Conservation (phyloP, 208 protist genomes). For the Crithidia mellificae region DNA sequence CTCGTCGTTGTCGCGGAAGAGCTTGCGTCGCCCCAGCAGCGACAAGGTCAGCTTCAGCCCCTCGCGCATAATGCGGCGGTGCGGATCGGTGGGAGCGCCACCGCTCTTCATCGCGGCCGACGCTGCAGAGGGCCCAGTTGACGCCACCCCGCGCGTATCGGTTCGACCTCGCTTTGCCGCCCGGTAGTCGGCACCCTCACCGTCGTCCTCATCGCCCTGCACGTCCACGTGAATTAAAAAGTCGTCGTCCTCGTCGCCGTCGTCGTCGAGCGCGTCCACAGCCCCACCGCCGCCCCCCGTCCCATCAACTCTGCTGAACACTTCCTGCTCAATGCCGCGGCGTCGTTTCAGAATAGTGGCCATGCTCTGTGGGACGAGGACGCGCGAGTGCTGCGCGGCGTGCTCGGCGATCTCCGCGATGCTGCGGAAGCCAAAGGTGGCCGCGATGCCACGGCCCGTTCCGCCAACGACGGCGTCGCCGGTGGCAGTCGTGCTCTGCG, state of each 20-base stretch:
- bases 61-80: slow-evolving; percentile 48
- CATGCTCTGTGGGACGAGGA: slow-evolving; percentile 63
- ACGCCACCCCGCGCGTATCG: background rate
- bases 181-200: slow-evolving; percentile 1
- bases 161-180: slow-evolving; percentile 17
- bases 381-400: slow-evolving; percentile 41
- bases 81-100: slow-evolving; percentile 29
- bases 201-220: slow-evolving; percentile 25
- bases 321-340: slow-evolving; percentile 26
- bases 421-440: slow-evolving; percentile 64
- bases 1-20: slow-evolving; percentile 54
- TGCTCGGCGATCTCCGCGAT: slow-evolving; percentile 51
- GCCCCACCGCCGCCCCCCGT: slow-evolving; percentile 16
- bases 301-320: slow-evolving; percentile 17
- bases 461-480: slow-evolving; percentile 8
- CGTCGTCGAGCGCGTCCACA: slow-evolving; percentile 29
- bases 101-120: background rate
- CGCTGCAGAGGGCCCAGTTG: background rate
- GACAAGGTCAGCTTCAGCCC: slow-evolving; percentile 60
- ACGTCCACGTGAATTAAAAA: slow-evolving; percentile 73
- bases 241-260: slow-evolving; percentile 60
- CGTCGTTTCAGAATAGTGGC: slow-evolving; percentile 39
- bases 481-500: background rate
- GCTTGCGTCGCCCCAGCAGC: slow-evolving; percentile 65
- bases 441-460: slow-evolving; percentile 46